A percentile compares a stretch with the other conserved stretches of the same genome.
Conservation (phyloP, 2,329 filamentous ascomycete genomes). For the Beauveria varroae region DNA sequence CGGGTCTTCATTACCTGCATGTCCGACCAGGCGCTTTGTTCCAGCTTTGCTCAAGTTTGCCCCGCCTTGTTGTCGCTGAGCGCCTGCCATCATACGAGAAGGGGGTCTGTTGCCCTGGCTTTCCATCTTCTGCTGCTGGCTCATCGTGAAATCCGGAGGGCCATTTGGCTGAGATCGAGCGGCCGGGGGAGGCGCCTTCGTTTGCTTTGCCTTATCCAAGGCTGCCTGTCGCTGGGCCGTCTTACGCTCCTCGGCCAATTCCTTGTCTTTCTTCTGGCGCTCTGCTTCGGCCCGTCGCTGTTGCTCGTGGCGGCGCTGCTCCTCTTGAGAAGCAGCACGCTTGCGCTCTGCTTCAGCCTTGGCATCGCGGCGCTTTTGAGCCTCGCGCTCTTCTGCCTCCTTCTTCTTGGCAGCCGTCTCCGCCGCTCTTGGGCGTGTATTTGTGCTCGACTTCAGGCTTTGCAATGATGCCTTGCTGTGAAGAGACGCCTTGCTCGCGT, state of each 20-base stretch:
- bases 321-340: conserved; percentile 57
- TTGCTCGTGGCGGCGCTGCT: conserved; percentile 54
- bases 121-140: conserved; percentile 24
- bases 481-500: conserved; percentile 59
- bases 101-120: conserved; percentile 34
- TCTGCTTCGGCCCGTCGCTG: conserved; percentile 54
- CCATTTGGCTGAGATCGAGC: conserved; percentile 47
- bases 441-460: conserved; percentile 58
- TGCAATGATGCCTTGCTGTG: conserved; percentile 48
- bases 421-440: conserved; percentile 61
- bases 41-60: conserved; percentile 1
- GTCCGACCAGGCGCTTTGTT: conserved; percentile 60
- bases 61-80: conserved; percentile 50
- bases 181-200: conserved; percentile 53
- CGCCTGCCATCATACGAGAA: conserved; percentile 52
- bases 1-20: conserved; percentile 47
- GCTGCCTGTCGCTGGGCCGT: conserved; percentile 54
- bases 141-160: conserved; percentile 36
- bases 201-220: conserved; percentile 59
- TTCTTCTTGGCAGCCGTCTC: conserved; percentile 74
- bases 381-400: conserved; percentile 76
- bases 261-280: conserved; percentile 52
- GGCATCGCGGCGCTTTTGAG: conserved; percentile 69
- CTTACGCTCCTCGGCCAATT: conserved; percentile 59
- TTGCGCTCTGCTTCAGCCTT: conserved; percentile 78